phyloP scores from a whole-genome alignment of 225 moss, liverwort and hornwort species.

The Marchantia polymorpha region DNA sequence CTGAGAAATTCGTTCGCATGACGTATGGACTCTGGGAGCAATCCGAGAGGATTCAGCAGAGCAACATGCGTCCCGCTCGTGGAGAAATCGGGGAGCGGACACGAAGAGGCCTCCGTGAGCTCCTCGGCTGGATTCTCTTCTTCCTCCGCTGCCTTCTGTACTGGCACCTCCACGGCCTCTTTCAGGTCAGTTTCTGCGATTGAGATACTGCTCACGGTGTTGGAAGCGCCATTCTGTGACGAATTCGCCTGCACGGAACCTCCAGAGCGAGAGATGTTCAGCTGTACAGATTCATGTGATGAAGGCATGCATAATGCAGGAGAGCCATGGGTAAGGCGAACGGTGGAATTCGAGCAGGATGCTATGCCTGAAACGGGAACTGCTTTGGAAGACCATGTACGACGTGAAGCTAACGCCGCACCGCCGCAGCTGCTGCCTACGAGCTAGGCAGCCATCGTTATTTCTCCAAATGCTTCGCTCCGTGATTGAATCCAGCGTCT shows the following conservation, averaged over 20 bases:
- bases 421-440: background rate
- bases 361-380: background rate
- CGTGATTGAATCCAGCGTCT: background rate
- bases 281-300: background rate
- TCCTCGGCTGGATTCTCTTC: background rate
- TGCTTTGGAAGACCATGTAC: background rate
- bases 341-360: background rate
- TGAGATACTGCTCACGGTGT: constrained; percentile 4
- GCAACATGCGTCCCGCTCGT: constrained; percentile 42
- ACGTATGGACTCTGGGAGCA: constrained; percentile 17
- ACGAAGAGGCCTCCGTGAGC: constrained; percentile 47
- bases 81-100: constrained; percentile 59
- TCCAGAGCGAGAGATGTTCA: background rate
- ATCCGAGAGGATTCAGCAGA: constrained; percentile 48
- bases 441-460: background rate
- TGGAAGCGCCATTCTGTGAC: constrained; percentile 4
- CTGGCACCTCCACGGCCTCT: background rate
- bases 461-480: background rate
- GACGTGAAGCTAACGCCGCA: background rate
- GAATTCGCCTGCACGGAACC: constrained; percentile 9
- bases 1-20: constrained; percentile 20
- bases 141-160: background rate
- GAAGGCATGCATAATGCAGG: background rate
- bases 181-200: background rate
- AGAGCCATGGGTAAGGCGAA: background rate